Percentiles rank a stretch among this genome's conserved stretches.
These are phyloP conservation scores for Xylariaceae sp. DNA, from an alignment of 2,329 filamentous ascomycete species.

Conservation along the genomic window DNA sequence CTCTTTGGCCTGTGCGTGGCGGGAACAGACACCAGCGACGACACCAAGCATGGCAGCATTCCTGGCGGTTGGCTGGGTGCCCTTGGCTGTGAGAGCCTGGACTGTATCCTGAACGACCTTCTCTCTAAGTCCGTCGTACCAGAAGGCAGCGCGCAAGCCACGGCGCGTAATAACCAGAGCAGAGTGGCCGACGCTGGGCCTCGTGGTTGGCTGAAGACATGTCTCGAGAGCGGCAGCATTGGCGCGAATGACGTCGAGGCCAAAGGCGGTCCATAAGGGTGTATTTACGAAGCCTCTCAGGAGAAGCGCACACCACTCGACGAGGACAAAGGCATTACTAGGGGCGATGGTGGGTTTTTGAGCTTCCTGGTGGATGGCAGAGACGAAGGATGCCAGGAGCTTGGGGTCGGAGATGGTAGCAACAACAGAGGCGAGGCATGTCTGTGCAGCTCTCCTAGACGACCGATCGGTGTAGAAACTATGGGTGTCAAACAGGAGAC, in stretches of 20 bases:
- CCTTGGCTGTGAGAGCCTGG: conserved; percentile 71
- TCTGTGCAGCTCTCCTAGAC: conserved; percentile 83
- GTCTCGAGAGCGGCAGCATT: conserved; percentile 79
- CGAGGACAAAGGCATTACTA: conserved; percentile 82
- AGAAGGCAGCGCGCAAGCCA: conserved; percentile 77
- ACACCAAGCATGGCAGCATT: conserved; percentile 83
- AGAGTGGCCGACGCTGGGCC: conserved; percentile 71
- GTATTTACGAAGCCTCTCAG: conserved; percentile 73
- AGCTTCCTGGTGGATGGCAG: conserved; percentile 73
- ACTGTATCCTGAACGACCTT: conserved; percentile 70
- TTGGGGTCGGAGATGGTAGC: conserved; percentile 62
- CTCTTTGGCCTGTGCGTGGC: conserved; percentile 68
- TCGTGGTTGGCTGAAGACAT: conserved; percentile 71
- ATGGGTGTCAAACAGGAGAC: conserved; percentile 85
- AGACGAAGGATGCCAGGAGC: conserved; percentile 68
- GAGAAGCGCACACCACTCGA: conserved; percentile 87
- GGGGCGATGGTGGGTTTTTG: conserved; percentile 79
- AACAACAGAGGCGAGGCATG: conserved; percentile 75
- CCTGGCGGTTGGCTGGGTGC: conserved; percentile 65
- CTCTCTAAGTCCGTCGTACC: conserved; percentile 61
- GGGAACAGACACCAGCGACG: conserved; percentile 83
- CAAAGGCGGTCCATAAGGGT: conserved; percentile 68
- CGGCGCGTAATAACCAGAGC: conserved; percentile 80
- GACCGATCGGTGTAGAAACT: conserved; percentile 84
- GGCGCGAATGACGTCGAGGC: conserved; percentile 69